Evolutionary conservation across 2,329 filamentous ascomycete genomes (phyloP), one percentile per base, ranked within the genome.

Genomic region (Endoconidiophora laricicola): DNA sequence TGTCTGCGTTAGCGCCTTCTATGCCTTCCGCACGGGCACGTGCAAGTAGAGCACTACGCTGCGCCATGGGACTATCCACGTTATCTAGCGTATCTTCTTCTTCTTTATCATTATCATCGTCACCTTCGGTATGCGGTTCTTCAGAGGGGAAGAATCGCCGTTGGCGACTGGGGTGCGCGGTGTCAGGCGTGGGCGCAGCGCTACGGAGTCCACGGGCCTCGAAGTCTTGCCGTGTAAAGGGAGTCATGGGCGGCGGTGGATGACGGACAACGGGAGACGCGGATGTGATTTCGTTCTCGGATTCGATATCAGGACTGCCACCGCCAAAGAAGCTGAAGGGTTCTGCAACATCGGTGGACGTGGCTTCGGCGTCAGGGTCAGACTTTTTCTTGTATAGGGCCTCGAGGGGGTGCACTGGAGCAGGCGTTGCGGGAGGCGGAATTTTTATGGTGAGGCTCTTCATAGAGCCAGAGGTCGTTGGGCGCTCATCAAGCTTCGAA

Each of bases 181-280:
- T 96, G 60, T 98, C 91, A 0, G 91, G 91, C 0, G 91, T 98
- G 0, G 91, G 91, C 2, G 91, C 91, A 4, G 87, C 87, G 61
- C 87, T 95, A 50, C 91, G 76, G n/a, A 84, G 61, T 46, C 75
- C 76, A 54, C 87, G 76, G 65, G 71, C 78, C 57, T 86, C 81
- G 26, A 90, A 69, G 56, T 96, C 90, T 56, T 80, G 76, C 55
- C 80, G 78, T 0, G 84, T 86, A 61, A 79, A 94, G 0, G 90
- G 90, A 0, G 90, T 95, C 64, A 86, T 78, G 10, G 87, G 88
- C 3, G 68, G 60, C 9, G 73, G 63, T 16, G 44, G 20, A 53
- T 55, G 4, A 55, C 53, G 3, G 56, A 55, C 4, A 55, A 55
- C 22, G 5, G 20, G n/a, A 16, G 14, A 12, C 2, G 47, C 37